phyloP scores from a whole-genome alignment of 257 asterid species.

The Oldenlandia corymbosa region DNA sequence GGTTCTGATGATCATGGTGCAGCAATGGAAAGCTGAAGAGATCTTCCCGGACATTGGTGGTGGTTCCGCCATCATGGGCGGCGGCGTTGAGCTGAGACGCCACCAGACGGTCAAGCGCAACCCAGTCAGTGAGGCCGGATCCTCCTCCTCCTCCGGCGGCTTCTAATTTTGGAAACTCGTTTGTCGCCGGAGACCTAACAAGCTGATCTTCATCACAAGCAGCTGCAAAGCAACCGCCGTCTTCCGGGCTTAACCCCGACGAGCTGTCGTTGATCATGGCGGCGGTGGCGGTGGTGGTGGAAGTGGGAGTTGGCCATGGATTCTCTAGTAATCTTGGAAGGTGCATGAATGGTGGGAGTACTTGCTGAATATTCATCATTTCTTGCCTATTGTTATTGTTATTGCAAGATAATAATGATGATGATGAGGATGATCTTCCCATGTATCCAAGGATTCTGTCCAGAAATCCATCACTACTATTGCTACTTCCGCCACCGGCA shows the following conservation, averaged over 20 bases:
- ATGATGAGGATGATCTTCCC: constrained; percentile 66
- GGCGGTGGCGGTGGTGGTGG: neutral
- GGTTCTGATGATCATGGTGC: constrained; percentile 21
- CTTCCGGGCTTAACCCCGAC: constrained; percentile 19
- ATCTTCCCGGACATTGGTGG: constrained; percentile 26
- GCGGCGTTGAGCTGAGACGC: constrained; percentile 75
- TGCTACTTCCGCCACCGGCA: constrained; percentile 18
- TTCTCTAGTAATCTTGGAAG: constrained; percentile 57
- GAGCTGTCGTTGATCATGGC: neutral
- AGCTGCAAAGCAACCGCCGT: constrained; percentile 21
- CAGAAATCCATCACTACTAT: constrained; percentile 49
- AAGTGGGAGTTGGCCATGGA: constrained; percentile 23
- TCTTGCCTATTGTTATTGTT: constrained; percentile 68
- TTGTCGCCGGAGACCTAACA: too few species aligned
- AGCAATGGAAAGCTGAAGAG: constrained; percentile 41
- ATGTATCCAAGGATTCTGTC: constrained; percentile 70
- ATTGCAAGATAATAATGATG: too few species aligned
- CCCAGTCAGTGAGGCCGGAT: constrained; percentile 51
- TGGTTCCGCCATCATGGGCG: constrained; percentile 3
- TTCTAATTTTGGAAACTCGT: constrained; percentile 2
- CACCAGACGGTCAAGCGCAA: constrained; percentile 64
- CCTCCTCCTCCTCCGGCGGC: neutral
- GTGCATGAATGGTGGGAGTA: constrained; percentile 48
- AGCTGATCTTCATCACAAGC: too few species aligned
- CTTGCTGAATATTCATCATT: too few species aligned